Percentiles rank a stretch among this genome's conserved stretches.
These are phyloP conservation scores for Suillus hirtellus DNA, from an alignment of 768 basidiomycete genomes.

Conservation along the genomic window DNA sequence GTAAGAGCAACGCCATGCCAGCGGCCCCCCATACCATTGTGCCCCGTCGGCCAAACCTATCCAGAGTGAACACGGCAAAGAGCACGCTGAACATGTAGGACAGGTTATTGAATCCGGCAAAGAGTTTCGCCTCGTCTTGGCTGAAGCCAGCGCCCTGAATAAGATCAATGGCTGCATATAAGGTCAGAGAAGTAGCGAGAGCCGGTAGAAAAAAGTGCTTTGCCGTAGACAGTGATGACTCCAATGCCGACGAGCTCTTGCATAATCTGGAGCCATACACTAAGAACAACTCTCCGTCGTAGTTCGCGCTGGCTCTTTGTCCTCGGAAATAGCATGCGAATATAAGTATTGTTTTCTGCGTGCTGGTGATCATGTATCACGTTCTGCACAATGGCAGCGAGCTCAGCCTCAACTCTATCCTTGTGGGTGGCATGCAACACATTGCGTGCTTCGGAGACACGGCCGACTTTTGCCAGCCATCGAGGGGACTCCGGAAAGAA, in stretches of 20 bases:
- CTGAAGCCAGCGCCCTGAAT: constrained; percentile 13
- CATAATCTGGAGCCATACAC: constrained; percentile 15
- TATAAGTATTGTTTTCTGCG: constrained; percentile 12
- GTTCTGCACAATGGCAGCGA: constrained; percentile 7
- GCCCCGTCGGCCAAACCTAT: constrained; percentile 11
- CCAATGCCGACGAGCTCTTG: constrained; percentile 16
- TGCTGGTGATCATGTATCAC: constrained; percentile 10
- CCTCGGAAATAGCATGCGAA: constrained; percentile 13
- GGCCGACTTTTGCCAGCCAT: constrained; percentile 23
- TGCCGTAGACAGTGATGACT: constrained; percentile 14
- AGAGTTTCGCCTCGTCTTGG: constrained; percentile 11
- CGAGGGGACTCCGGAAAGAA: constrained; percentile 18
- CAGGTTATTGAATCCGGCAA: constrained; percentile 12
- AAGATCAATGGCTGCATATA: constrained; percentile 9
- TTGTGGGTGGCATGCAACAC: constrained; percentile 17
- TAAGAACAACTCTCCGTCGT: constrained; percentile 13
- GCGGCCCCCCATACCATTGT: constrained; percentile 14
- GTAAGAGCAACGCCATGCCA: constrained; percentile 7
- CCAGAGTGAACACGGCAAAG: constrained; percentile 14
- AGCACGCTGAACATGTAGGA: constrained; percentile 15
- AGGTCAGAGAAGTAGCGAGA: not conserved
- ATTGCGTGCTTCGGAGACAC: constrained; percentile 21
- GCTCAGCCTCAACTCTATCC: constrained; percentile 9
- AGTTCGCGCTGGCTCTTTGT: constrained; percentile 15
- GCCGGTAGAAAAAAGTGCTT: not conserved